Evolutionary conservation across 164 flowering plant genomes (phyloP), one percentile per base, ranked within the genome.

Genomic region (Umbilicus rupestris): DNA sequence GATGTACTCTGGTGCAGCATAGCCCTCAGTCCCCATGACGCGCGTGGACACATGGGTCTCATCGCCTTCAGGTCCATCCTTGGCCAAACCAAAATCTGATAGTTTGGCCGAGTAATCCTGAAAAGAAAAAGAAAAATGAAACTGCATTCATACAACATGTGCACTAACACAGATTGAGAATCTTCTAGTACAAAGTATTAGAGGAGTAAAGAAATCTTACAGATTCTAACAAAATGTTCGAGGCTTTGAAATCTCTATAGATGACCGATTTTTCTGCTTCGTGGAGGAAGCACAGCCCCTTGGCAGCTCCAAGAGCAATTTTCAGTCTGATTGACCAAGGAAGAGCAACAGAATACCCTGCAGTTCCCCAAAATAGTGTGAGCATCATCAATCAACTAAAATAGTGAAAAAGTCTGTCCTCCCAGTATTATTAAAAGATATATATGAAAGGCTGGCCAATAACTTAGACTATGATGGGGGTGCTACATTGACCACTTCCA

Each of bases 271-370:
- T 55, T 28, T 55, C 7, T 11, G 31, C 60, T 14, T 29, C 60
- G 8, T 55, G 60, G 6, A 55, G 60, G 19, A 55, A 55, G 33
- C 60, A 55, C 19, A 55, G 33, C 12, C 60, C 60, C 19, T 28
- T 55, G 33, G 60, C 60, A 11, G 60, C 60, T 26, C 60, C 60
- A 55, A 26, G 60, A 12, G 60, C 60, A 26, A 55, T 28, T 55
- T 55, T 55, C 33, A 55, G 28, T 55, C 60, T 26, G 19, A 14
- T 55, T 15, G 19, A 55, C 60, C 60, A 55, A 0, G 60, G 33
- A 26, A 28, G 60, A 26, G 60, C 24, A 5, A 7, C 33, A 28
- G 31, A 26, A 28, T 55, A 55, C 11, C 19, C 60, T 55, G 60
- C 26, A 50, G 52, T 47, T 16, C 12, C 52, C 22, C 52, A 47